Conservation (phyloP, 2,329 filamentous ascomycete genomes). For the Penicillium sp. region DNA sequence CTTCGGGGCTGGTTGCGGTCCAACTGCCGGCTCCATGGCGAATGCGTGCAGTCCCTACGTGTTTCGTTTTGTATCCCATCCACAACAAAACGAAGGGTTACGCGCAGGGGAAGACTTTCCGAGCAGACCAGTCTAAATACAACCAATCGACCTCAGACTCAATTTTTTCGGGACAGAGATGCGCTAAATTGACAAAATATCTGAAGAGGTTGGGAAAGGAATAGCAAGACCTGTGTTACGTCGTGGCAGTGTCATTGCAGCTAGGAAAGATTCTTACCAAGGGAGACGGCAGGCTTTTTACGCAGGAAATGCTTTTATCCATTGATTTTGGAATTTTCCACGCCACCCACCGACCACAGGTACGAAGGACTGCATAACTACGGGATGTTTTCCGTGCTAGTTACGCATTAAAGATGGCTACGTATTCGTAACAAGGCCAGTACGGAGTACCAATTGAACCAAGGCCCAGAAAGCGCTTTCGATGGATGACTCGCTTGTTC, state of each 20-base stretch:
- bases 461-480: background rate
- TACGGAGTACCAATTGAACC: background rate
- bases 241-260: background rate
- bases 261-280: background rate
- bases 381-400: background rate
- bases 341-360: background rate
- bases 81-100: background rate
- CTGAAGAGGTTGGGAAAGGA: background rate
- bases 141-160: background rate
- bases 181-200: background rate
- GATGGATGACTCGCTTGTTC: background rate
- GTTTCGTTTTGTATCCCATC: background rate
- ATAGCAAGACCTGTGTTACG: background rate
- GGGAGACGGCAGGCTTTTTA: background rate
- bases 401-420: background rate
- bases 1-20: slow-evolving; percentile 24
- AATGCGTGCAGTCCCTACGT: slow-evolving; percentile 12
- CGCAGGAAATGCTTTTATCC: background rate
- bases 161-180: background rate
- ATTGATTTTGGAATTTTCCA: background rate
- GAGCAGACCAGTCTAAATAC: background rate
- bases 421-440: background rate
- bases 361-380: background rate
- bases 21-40: slow-evolving; percentile 18
- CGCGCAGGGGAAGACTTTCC: background rate